Base-by-base conservation (phyloP, 1,284 basidiomycete genomes). In the Sphagnurus paluster region DNA sequence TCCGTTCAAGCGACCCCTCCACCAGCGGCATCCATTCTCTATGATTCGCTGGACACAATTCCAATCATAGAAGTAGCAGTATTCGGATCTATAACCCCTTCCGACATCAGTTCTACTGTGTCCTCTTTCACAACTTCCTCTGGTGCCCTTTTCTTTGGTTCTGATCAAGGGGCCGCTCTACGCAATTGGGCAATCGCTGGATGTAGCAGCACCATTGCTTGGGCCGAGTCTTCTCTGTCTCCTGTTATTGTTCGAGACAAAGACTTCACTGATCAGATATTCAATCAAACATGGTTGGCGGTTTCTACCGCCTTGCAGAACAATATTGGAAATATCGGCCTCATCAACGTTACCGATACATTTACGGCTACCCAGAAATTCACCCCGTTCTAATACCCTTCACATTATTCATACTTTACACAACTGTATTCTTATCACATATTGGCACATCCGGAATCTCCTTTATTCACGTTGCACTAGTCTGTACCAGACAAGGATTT, bases 61-160 rank as follows among this genome's bases (percentile, higher is more conserved):
- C 83, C 82, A 8, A 49, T 65, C 1, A 56, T 86, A 32, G 82
- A 84, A 59, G 78, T 84, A 5, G 80, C 80, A 2, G 57, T 84
- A 16, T 83, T 84, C 58, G 83, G 82, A 8, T 67, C 70, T 5
- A 60, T 85, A 23, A 59, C 60, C 16, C 69, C 75, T 14, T 54
- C 69, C 5, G 82, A 84, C 56, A 57, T 82, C 16, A 55, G 56
- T 30, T 71, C 63, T 33, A 70, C 71, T 9, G 63, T 74, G n/a
- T 78, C 81, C 16, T 74, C 79, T 9, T 77, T 84, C 50, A 67
- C 75, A 4, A 74, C 71, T 7, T 62, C 77, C n/a, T 66, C 68
- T 21, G 75, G 73, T 8, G 54, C 66, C 2, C 62, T 86, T 28
- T 84, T 83, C 56, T 84, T 84, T 56, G 83, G 82, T 10, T 78